Evolutionary conservation across 1,284 basidiomycete genomes (phyloP).

Genomic region (Sparassis latifolia): DNA sequence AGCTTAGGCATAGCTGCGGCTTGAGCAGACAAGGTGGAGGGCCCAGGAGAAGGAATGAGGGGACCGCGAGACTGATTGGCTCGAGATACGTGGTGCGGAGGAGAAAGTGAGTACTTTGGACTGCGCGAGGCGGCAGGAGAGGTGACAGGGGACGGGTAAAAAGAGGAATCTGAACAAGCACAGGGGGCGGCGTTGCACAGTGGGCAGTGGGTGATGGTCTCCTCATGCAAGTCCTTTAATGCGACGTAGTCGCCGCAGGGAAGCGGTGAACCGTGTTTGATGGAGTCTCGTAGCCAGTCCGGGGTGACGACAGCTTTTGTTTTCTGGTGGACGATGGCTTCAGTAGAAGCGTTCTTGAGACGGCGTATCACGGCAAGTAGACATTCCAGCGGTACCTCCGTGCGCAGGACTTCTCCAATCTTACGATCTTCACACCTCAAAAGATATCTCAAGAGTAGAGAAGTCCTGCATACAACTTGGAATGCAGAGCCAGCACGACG

Average conservation of each 20-base stretch:
- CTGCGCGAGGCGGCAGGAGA: not conserved
- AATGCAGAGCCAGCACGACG: no score
- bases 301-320: conserved; percentile 61
- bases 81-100: no score
- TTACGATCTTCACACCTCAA: no score
- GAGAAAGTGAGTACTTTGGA: no score
- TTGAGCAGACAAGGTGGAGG: not conserved
- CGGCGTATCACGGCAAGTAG: no score
- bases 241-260: conserved; percentile 52
- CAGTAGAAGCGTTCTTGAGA: not conserved
- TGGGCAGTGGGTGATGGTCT: conserved; percentile 38
- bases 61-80: not conserved
- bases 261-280: conserved; percentile 33
- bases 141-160: not conserved
- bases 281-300: conserved; percentile 58
- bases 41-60: not conserved
- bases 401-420: no score
- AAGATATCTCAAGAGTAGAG: no score
- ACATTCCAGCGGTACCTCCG: no score
- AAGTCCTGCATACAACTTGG: no score
- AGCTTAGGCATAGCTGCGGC: not conserved
- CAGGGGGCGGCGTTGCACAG: conserved; percentile 25
- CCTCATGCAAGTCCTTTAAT: conserved; percentile 39
- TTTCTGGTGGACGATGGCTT: conserved; percentile 32
- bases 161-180: conserved; percentile 17